Conservation (phyloP, 441 rosid species). For the Corymbia citriodora region DNA sequence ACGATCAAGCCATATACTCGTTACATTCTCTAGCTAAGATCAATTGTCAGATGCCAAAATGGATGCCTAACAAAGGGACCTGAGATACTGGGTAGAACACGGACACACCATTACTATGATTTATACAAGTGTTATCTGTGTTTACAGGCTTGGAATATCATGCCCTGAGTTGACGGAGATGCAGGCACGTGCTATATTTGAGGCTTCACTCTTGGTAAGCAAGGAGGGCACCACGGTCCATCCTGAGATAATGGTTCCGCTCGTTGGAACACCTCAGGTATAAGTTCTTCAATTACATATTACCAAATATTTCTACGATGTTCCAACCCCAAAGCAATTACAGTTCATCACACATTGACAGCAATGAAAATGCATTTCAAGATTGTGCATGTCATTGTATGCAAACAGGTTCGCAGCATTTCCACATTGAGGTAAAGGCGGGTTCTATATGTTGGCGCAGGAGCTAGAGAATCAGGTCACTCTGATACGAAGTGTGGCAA, state of each 20-base stretch:
- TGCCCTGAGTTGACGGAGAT: conserved; percentile 90
- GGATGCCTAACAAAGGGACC: background rate
- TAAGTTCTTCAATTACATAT: background rate
- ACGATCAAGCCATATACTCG: background rate
- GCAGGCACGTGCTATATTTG: conserved; percentile 89
- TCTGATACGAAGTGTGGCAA: conserved; percentile 58
- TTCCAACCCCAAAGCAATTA: background rate
- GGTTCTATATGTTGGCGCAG: conserved; percentile 18
- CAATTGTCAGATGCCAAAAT: background rate
- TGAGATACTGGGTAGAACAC: background rate
- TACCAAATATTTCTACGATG: background rate
- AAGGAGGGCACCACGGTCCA: conserved; percentile 65
- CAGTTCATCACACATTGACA: background rate
- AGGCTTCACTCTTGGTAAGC: conserved; percentile 72
- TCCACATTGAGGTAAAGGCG: background rate
- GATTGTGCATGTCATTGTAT: too few relatives aligned
- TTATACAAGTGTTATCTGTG: background rate
- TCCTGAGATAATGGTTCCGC: conserved; percentile 98
- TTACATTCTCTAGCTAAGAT: background rate
- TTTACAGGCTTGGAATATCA: conserved; percentile 74
- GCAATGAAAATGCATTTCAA: too few relatives aligned
- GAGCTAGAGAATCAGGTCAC: conserved; percentile 72
- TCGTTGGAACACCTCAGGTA: conserved; percentile 89
- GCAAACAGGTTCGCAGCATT: background rate
- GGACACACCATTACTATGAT: background rate